Percentiles rank a stretch among this genome's conserved stretches.
phyloP scores from a whole-genome alignment of 495 filamentous ascomycete species.

The Xylaria flabelliformis region DNA sequence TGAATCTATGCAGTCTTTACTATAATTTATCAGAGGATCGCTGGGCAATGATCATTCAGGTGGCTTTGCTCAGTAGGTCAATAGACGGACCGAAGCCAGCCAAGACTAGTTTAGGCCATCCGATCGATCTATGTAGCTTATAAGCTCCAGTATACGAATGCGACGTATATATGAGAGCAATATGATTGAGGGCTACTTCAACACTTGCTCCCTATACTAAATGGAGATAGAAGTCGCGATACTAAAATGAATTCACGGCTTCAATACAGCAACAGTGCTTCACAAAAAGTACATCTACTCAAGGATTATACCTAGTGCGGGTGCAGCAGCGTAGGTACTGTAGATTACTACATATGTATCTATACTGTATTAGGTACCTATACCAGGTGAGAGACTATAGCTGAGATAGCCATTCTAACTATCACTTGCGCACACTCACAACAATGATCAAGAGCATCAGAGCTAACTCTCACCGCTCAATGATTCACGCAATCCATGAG shows the following conservation, averaged over 20 bases:
- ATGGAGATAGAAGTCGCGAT: neutral
- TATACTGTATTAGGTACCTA: no score
- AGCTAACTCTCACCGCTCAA: neutral
- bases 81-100: no score
- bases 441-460: neutral
- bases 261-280: neutral
- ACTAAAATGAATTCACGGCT: neutral
- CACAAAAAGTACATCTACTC: neutral
- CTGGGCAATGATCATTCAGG: no score
- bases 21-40: no score
- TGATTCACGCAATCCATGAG: neutral
- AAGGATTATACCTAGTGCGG: no score
- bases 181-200: neutral
- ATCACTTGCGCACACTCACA: neutral
- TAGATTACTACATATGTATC: no score
- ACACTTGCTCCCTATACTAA: neutral
- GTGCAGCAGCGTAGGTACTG: no score
- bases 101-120: no score
- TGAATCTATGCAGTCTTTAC: neutral
- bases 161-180: neutral
- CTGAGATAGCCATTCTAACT: neutral
- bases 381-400: no score
- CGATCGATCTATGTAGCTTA: neutral
- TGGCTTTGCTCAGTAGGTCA: no score
- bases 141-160: neutral